A percentile compares a stretch with the other conserved stretches of the same genome.
These are phyloP conservation scores for Colletotrichum incanum DNA, from an alignment of 2,329 filamentous ascomycete genomes.

Conservation along the genomic window DNA sequence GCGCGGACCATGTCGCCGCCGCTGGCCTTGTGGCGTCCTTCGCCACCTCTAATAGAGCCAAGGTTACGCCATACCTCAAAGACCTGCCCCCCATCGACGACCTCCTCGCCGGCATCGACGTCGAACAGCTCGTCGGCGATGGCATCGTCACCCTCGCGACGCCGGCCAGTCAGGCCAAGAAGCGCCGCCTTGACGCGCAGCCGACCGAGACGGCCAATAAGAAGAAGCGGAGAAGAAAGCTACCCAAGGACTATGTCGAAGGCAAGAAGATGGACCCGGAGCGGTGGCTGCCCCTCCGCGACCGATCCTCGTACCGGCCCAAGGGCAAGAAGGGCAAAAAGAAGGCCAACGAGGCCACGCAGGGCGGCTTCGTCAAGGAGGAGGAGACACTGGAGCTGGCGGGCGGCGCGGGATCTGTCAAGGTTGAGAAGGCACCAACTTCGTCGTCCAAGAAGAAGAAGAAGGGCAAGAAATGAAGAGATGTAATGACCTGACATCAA, in stretches of 20 bases:
- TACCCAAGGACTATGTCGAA: conserved; percentile 83
- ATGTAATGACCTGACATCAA: not conserved
- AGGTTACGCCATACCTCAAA: conserved; percentile 68
- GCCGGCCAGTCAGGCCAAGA: conserved; percentile 60
- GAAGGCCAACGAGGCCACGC: conserved; percentile 83
- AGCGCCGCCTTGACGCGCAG: conserved; percentile 57
- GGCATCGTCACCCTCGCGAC: conserved; percentile 71
- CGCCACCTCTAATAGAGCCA: conserved; percentile 72
- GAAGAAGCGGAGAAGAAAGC: conserved; percentile 72
- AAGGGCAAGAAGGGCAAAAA: conserved; percentile 95
- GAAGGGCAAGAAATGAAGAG: conserved; percentile 66
- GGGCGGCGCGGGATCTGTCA: conserved; percentile 74
- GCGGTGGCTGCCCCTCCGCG: conserved; percentile 91
- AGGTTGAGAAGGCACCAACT: conserved; percentile 73
- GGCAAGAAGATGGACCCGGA: conserved; percentile 89
- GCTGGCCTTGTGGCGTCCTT: conserved; percentile 91
- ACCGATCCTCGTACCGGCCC: conserved; percentile 89
- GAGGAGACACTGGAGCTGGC: conserved; percentile 77
- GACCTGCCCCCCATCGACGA: conserved; percentile 74
- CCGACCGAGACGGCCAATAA: conserved; percentile 49
- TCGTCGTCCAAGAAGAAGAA: conserved; percentile 64
- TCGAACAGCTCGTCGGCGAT: conserved; percentile 73
- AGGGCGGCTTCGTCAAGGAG: conserved; percentile 86
- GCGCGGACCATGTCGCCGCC: conserved; percentile 78
- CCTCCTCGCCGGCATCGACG: conserved; percentile 74